phyloP scores from a whole-genome alignment of 352 stramenopile species.

The Phytophthora brassicae region DNA sequence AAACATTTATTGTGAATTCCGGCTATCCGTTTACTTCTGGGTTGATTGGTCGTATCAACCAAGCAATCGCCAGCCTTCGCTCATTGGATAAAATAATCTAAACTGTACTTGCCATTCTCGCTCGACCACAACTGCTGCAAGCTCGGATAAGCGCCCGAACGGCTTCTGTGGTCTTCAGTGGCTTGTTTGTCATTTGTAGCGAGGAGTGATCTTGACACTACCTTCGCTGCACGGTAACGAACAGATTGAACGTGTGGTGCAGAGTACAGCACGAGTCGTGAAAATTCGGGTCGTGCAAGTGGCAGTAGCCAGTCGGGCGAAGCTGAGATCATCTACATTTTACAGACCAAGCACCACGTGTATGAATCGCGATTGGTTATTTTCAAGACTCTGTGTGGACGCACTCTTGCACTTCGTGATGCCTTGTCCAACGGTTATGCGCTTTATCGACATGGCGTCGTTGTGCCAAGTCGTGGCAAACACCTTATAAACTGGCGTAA shows the following conservation, averaged over 20 bases:
- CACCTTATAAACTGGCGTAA: slow-evolving; percentile 58
- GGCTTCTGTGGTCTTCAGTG: no score
- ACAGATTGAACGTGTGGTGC: slow-evolving; percentile 67
- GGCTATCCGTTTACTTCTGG: no score
- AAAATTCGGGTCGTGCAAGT: background rate
- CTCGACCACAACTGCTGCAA: no score
- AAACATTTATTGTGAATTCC: no score
- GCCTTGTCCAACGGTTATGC: slow-evolving; percentile 85
- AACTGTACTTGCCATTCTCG: no score
- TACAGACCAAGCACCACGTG: slow-evolving; percentile 81
- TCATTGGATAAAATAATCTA: no score
- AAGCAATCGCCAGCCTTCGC: no score
- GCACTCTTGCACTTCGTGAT: slow-evolving; percentile 57
- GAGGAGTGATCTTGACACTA: no score
- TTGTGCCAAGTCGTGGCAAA: slow-evolving; percentile 84
- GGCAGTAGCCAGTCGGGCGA: slow-evolving; percentile 28
- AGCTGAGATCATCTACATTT: slow-evolving; percentile 75
- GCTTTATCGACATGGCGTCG: slow-evolving; percentile 85
- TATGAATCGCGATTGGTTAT: slow-evolving; percentile 84
- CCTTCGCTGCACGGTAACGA: slow-evolving; percentile 75
- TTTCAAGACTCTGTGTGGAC: slow-evolving; percentile 69
- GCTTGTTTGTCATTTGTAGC: no score
- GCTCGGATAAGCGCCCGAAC: no score
- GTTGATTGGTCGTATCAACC: no score
- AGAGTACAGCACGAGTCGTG: slow-evolving; percentile 46